Base-by-base conservation (phyloP, 2,329 filamentous ascomycete species). In the Cordyceps javanica region DNA sequence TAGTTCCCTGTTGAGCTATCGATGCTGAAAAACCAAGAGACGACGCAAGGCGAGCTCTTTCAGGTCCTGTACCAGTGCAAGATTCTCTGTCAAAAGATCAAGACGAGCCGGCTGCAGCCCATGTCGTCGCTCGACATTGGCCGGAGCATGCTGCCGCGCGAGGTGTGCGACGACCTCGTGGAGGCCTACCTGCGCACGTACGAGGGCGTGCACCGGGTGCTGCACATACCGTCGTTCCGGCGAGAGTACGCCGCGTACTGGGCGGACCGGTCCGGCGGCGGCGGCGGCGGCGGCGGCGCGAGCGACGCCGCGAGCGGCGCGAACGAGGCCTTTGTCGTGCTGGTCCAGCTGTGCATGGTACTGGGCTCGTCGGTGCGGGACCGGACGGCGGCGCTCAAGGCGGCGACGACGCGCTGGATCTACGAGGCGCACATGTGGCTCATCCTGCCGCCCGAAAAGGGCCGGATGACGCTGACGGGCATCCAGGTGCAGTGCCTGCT, bases 211-310 rank as follows among this genome's bases (percentile, higher is more conserved):
- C 76, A 81, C 60, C 76, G 84, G 3, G 74, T 87, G 25, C 59
- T 87, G 9, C 80, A 87, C 64, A 66, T 81, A 1, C 82, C 83
- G 0, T 78, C 77, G 0, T 86, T 87, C 60, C 70, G 74, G 45
- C 71, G 71, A 11, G 78, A 83, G 32, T 87, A 85, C 62, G 72
- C 74, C 10, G 63, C 66, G 3, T 80, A 78, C 65, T 82, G 78
- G 78, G 67, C 73, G 32, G 72, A 73, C 16, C n/a, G n/a, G n/a
- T n/a, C 73, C 75, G 0, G 62, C 67, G 21, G 68, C 69, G 0
- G 69, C 73, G 78, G 68, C 73, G 30, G 72, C 73, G 16, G 72
- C 75, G 0, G 30, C 1, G 72, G 69, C 2, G 72, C 77, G 0
- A 67, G 62, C 0, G 71, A 60, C 13, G 69, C 66, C 1, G 62